Evolutionary conservation across 768 basidiomycete genomes (phyloP).

Genomic region (Collybia mongolica): DNA sequence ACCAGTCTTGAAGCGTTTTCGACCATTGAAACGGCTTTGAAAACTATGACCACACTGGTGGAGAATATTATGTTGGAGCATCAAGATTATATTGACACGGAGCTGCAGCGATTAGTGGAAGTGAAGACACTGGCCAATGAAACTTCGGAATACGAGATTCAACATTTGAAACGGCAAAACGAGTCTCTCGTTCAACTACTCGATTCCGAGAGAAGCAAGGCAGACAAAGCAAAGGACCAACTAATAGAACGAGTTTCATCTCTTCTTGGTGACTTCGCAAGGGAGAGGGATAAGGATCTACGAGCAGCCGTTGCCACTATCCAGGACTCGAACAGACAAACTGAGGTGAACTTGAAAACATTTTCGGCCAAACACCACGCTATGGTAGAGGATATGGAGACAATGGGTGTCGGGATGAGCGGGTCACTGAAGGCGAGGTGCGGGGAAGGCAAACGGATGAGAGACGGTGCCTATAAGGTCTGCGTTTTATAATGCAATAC

Average conservation of each 20-base stretch:
- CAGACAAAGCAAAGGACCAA: slow-evolving; percentile 68
- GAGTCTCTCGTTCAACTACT: slow-evolving; percentile 57
- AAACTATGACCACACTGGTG: slow-evolving; percentile 55
- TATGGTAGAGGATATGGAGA: slow-evolving; percentile 38
- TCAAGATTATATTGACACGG: slow-evolving; percentile 51
- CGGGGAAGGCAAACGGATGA: slow-evolving; percentile 50
- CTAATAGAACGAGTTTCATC: slow-evolving; percentile 73
- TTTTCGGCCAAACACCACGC: slow-evolving; percentile 50
- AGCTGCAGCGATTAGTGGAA: slow-evolving; percentile 50
- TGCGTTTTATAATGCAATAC: neutral
- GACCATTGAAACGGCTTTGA: slow-evolving; percentile 58
- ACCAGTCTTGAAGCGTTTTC: slow-evolving; percentile 43
- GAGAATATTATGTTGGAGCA: slow-evolving; percentile 61
- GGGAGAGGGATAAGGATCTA: slow-evolving; percentile 65
- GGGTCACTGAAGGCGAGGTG: slow-evolving; percentile 41
- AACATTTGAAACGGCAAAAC: slow-evolving; percentile 71
- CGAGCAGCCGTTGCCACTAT: slow-evolving; percentile 54
- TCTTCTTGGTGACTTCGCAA: slow-evolving; percentile 69
- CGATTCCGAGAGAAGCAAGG: slow-evolving; percentile 62
- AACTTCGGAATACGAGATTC: slow-evolving; percentile 51
- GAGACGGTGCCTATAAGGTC: slow-evolving; percentile 64
- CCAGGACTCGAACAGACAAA: slow-evolving; percentile 53
- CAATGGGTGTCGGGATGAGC: slow-evolving; percentile 39
- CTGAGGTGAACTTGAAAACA: slow-evolving; percentile 46
- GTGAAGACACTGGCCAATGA: slow-evolving; percentile 47